phyloP scores from a whole-genome alignment of 2,329 filamentous ascomycete genomes.

The Nemania sp. region DNA sequence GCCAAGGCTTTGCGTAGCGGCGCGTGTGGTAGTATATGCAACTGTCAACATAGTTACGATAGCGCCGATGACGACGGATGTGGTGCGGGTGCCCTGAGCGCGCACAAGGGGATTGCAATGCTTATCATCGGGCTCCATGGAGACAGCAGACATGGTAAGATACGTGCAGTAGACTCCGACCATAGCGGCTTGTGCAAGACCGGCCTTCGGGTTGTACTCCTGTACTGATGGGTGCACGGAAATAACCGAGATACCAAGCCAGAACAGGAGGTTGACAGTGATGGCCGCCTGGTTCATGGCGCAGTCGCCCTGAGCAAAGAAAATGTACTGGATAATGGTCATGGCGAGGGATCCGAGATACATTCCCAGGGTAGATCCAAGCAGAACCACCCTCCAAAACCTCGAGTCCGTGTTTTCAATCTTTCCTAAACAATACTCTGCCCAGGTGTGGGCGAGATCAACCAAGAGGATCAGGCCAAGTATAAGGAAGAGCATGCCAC shows the following conservation, averaged over 20 bases:
- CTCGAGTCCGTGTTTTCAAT: constrained; percentile 88
- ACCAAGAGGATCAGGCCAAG: constrained; percentile 91
- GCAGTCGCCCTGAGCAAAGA: constrained; percentile 82
- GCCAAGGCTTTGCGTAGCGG: constrained; percentile 86
- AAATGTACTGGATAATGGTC: constrained; percentile 96
- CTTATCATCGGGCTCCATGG: constrained; percentile 94
- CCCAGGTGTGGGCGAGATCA: constrained; percentile 95
- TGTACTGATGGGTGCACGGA: constrained; percentile 91
- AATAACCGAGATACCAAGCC: constrained; percentile 77
- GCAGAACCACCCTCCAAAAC: constrained; percentile 82
- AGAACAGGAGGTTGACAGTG: constrained; percentile 86
- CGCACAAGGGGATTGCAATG: constrained; percentile 90
- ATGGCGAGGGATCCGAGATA: constrained; percentile 88
- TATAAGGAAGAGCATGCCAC: constrained; percentile 90
- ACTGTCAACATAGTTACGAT: constrained; percentile 96
- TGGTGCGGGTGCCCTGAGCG: constrained; percentile 84
- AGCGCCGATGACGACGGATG: constrained; percentile 88
- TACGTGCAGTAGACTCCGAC: constrained; percentile 98
- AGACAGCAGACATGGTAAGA: constrained; percentile 95
- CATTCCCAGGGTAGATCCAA: constrained; percentile 93
- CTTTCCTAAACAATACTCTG: constrained; percentile 90
- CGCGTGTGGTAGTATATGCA: constrained; percentile 95
- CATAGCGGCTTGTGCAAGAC: constrained; percentile 95
- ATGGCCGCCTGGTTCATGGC: constrained; percentile 97
- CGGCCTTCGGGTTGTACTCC: constrained; percentile 88